Evolutionary conservation across 352 stramenopile genomes (phyloP), one percentile per base, ranked within the genome.

Genomic region (Phytopythium boreale): DNA sequence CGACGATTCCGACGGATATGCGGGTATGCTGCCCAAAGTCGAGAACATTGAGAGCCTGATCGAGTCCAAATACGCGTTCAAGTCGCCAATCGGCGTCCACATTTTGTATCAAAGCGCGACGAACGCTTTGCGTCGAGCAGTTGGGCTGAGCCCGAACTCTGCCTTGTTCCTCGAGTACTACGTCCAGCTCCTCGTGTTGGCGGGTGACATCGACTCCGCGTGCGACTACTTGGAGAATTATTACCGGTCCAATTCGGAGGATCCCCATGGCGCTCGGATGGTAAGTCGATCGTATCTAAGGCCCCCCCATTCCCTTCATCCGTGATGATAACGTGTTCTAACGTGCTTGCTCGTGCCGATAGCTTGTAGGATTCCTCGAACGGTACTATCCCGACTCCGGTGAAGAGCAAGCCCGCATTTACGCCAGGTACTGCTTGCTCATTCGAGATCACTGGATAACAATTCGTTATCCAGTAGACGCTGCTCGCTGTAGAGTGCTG

Each of bases 201-300:
- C 75, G 20, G 80, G 82, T 2, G 81, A 93, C 29, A 70, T 89
- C 24, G 67, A 77, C 22, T 64, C 69, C 37, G 87, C 84, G 6
- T 90, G 79, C 20, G 84, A 95, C 67, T 84, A 85, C 46, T 63
- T 95, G 12, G 87, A 95, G 52, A 69, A 85, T 26, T 92, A 87
- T 34, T 90, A 87, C 62, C 75, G 88, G 39, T 62, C 67, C 46
- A 79, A 91, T 43, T 71, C 72, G 26, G 46, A 68, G 3, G 75
- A 93, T 58, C 84, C 84, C 2, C 86, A 93, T 51, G 82, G 72
- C 19, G 62, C 78, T 37, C 74, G 75, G 69, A 88, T 95, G 86
- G 86, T 94, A 79, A n/a, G 69, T 51, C 22, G 29, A 20, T 39
- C 29, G 1, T 5, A 49, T n/a, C 2, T 8, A 49, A 2, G 8